phyloP scores from a whole-genome alignment of 73 alveolate genomes.

The Paramecium octaurelia region DNA sequence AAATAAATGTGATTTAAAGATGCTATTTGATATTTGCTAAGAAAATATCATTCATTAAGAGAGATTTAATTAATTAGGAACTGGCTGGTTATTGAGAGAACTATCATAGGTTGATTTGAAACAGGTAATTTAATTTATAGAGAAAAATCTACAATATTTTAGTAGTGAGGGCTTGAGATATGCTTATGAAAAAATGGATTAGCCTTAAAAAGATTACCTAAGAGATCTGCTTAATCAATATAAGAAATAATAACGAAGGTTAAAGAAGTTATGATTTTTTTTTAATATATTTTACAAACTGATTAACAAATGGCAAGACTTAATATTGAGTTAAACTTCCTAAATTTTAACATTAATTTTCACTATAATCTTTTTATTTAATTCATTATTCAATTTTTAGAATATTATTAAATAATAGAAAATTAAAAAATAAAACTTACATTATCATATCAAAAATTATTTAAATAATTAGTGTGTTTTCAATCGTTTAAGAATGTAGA shows the following conservation, averaged over 20 bases:
- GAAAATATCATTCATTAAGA: neutral
- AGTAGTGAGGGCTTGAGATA: constrained; percentile 18
- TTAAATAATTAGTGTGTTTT: no score
- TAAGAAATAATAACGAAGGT: neutral
- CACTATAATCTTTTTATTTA: no score
- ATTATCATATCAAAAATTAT: no score
- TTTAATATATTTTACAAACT: neutral
- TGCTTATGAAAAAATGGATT: neutral
- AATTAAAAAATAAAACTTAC: no score
- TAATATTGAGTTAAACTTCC: neutral
- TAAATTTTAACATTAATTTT: no score
- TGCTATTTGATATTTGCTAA: constrained; percentile 12
- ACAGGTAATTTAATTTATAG: neutral
- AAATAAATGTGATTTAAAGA: neutral
- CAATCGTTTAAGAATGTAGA: no score
- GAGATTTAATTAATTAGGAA: constrained; percentile 30
- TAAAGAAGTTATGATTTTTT: neutral
- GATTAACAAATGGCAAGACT: neutral
- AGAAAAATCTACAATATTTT: neutral
- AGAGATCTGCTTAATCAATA: neutral
- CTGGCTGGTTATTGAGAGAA: constrained; percentile 36
- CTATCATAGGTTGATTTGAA: neutral
- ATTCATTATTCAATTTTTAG: no score
- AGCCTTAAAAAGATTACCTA: neutral
- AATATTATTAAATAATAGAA: no score